Base-by-base conservation (phyloP, 768 basidiomycete species). In the Pleurotus tuber-regium region DNA sequence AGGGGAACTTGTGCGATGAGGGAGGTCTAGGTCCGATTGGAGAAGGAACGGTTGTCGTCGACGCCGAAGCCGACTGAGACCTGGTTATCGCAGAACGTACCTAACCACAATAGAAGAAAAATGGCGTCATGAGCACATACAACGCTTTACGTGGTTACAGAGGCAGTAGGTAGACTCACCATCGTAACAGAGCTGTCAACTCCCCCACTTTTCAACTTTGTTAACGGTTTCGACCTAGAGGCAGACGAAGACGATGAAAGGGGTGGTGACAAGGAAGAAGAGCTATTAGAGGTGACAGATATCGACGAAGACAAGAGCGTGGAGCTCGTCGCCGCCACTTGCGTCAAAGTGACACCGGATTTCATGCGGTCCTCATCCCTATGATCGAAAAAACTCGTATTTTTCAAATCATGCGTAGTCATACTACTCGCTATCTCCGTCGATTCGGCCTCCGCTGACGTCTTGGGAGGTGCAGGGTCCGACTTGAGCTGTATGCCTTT, bases 1-100 rank as follows among this genome's bases (percentile, higher is more conserved):
- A 16, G 30, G 46, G 46, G 21, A 31, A 19, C 23, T 47, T 47
- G 46, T 47, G 46, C n/a, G 46, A 47, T 19, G 46, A 47, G n/a
- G 46, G 46, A 2, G 30, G 46, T 10, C 46, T 16, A 18, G 46
- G 46, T 4, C 46, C 46, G 14, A 47, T 35, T 3, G 46, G 29
- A 9, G 46, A 33, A 35, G 29, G 10, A 10, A 25, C 18, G 7
- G 40, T 42, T 23, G 40, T 42, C 16, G 18, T 47, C 4, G 43
- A 25, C 5, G 31, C 46, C 6, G 30, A 47, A 9, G 46, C 46
- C 14, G 46, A 47, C 18, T 47, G 46, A 8, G 46, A 47, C 19
- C 46, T 26, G n/a, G 26, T 35, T 31, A 47, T 35, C 16, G 43
- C 43, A 6, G 43, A 44, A 26, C 43, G 43, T n/a, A 47, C 46